phyloP scores from a whole-genome alignment of 768 basidiomycete genomes.

The Kwoniella heveanensis region DNA sequence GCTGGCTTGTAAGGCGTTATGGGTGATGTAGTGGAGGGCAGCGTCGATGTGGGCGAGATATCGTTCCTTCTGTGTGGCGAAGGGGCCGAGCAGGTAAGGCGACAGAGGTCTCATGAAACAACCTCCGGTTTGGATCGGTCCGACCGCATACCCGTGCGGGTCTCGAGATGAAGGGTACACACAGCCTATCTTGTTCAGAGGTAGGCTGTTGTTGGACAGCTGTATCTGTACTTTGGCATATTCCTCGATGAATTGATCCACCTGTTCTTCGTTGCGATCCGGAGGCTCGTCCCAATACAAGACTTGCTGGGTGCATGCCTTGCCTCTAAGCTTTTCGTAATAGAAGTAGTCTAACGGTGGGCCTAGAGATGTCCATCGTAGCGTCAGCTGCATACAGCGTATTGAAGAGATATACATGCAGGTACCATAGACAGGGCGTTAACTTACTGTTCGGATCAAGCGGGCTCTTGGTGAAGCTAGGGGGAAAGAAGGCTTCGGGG shows the following conservation, averaged over 20 bases:
- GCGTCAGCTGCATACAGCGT: too few relatives aligned
- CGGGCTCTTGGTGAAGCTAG: too few relatives aligned
- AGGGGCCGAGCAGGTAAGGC: constrained; percentile 26
- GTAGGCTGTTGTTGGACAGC: not conserved
- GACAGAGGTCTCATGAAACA: not conserved
- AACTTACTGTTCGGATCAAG: too few relatives aligned
- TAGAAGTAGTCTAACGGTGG: constrained; percentile 23
- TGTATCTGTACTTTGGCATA: not conserved
- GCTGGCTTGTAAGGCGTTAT: not conserved
- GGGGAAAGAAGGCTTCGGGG: not conserved
- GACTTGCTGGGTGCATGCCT: constrained; percentile 3
- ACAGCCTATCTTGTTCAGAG: not conserved
- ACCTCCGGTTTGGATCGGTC: not conserved
- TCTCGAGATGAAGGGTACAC: not conserved
- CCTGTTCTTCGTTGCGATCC: not conserved
- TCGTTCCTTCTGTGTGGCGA: constrained; percentile 15
- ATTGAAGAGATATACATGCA: too few relatives aligned
- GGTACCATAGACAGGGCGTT: too few relatives aligned
- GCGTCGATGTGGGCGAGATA: constrained; percentile 24
- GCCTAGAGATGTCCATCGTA: not conserved
- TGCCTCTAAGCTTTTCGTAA: constrained; percentile 8
- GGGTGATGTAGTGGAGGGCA: not conserved
- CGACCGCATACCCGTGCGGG: not conserved
- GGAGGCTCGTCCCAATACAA: not conserved
- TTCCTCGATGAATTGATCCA: not conserved